These are phyloP conservation scores for Mucor irregularis DNA, from an alignment of 371 early-diverging fungal species.

Conservation along the genomic window DNA sequence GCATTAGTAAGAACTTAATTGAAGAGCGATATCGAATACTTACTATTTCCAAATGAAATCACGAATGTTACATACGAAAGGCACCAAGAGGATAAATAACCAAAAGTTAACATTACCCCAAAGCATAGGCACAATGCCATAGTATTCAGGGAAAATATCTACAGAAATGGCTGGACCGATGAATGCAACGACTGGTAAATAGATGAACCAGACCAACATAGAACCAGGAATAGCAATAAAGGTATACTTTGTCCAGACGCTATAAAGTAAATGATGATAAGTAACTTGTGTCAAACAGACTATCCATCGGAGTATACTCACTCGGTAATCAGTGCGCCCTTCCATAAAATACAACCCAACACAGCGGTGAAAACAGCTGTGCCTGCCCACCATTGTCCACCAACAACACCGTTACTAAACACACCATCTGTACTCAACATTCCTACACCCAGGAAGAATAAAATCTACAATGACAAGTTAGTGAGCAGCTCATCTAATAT, in stretches of 20 bases:
- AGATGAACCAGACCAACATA: constrained; percentile 85
- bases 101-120: constrained; percentile 85
- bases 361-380: constrained; percentile 79
- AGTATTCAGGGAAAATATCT: constrained; percentile 68
- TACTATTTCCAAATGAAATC: constrained; percentile 95
- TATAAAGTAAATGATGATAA: constrained; percentile 11
- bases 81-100: constrained; percentile 81
- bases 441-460: constrained; percentile 64
- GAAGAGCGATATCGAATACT: constrained; percentile 23
- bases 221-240: constrained; percentile 82
- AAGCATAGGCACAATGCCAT: constrained; percentile 75
- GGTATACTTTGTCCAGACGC: constrained; percentile 86
- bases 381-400: constrained; percentile 82
- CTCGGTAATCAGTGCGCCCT: constrained; percentile 85
- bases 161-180: constrained; percentile 81
- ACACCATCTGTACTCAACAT: constrained; percentile 66
- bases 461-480: constrained; percentile 34
- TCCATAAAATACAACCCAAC: constrained; percentile 77
- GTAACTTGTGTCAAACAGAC: neutral
- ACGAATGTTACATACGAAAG: constrained; percentile 78
- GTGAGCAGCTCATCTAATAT: neutral
- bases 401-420: constrained; percentile 61
- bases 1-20: neutral
- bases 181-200: constrained; percentile 82
- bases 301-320: constrained; percentile 47